A percentile compares a stretch with the other conserved stretches of the same genome.
These are phyloP conservation scores for Pseudocercospora crystallina DNA, from an alignment of 2,329 filamentous ascomycete species.

Conservation along the genomic window DNA sequence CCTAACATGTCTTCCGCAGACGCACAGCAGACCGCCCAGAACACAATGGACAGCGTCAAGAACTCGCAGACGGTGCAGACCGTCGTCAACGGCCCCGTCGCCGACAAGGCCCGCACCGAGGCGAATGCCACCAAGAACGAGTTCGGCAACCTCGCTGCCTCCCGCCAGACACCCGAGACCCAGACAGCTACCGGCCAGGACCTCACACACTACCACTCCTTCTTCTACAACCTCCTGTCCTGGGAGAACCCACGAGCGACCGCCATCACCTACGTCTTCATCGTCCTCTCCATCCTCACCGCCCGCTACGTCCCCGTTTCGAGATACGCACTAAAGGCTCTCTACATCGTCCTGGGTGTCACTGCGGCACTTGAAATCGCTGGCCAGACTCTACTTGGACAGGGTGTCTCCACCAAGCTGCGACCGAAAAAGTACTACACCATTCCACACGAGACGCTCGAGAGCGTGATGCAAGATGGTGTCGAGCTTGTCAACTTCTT, in stretches of 20 bases:
- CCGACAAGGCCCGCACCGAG: slow-evolving; percentile 58
- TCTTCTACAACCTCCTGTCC: slow-evolving; percentile 66
- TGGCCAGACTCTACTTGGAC: slow-evolving; percentile 56
- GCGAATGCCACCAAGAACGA: slow-evolving; percentile 57
- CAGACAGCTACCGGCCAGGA: slow-evolving; percentile 61
- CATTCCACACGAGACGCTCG: slow-evolving; percentile 63
- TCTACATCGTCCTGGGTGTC: slow-evolving; percentile 59
- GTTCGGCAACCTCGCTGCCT: slow-evolving; percentile 58
- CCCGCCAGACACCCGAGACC: slow-evolving; percentile 53
- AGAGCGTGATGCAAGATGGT: slow-evolving; percentile 60
- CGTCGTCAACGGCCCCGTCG: slow-evolving; percentile 54
- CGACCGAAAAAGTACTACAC: slow-evolving; percentile 66
- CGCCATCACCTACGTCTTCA: slow-evolving; percentile 57
- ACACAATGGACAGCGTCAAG: slow-evolving; percentile 48
- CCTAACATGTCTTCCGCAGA: slow-evolving; percentile 38
- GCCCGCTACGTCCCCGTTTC: slow-evolving; percentile 63
- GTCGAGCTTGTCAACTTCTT: slow-evolving; percentile 68
- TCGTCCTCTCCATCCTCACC: slow-evolving; percentile 61
- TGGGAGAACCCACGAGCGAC: slow-evolving; percentile 68
- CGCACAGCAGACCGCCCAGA: slow-evolving; percentile 48
- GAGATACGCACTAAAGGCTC: slow-evolving; percentile 61
- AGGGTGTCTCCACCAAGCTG: slow-evolving; percentile 61
- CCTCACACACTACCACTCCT: slow-evolving; percentile 66
- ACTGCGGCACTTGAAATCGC: slow-evolving; percentile 59
- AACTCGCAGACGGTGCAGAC: slow-evolving; percentile 53